Evolutionary conservation across 257 asterid species (phyloP).

Genomic region (Apocynum venetum): DNA sequence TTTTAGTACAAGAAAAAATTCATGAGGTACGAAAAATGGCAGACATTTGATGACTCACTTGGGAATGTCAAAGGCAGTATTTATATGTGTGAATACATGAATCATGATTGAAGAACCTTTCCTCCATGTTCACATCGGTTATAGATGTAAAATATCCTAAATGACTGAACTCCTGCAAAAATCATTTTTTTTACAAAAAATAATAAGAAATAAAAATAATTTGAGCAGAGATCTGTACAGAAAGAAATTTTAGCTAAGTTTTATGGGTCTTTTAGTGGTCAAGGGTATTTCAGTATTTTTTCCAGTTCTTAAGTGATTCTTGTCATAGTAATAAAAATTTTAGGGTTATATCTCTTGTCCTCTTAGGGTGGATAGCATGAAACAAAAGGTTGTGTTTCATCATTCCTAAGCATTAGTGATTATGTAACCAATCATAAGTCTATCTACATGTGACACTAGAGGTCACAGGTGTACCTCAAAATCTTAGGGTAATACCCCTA

Average conservation of each 20-base stretch:
- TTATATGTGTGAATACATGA: conserved; percentile 5
- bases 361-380: too few relatives aligned
- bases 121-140: conserved; percentile 11
- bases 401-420: not conserved
- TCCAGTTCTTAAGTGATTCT: not conserved
- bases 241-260: not conserved
- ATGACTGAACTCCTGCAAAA: conserved; percentile 15
- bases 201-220: too few relatives aligned
- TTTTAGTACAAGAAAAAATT: conserved; percentile 7
- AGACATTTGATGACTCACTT: not conserved
- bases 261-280: not conserved
- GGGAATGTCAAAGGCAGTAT: conserved; percentile 4
- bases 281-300: not conserved
- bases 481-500: too few relatives aligned
- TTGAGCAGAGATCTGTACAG: too few relatives aligned
- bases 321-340: too few relatives aligned
- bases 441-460: not conserved
- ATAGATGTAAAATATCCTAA: not conserved
- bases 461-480: too few relatives aligned
- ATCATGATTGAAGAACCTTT: conserved; percentile 1
- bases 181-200: not conserved
- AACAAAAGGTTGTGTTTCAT: too few relatives aligned
- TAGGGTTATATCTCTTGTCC: too few relatives aligned
- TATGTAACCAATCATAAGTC: not conserved
- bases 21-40: conserved; percentile 5